These are phyloP conservation scores for Ogataea wickerhamii DNA, from an alignment of 805 yeast species.

Conservation along the genomic window DNA sequence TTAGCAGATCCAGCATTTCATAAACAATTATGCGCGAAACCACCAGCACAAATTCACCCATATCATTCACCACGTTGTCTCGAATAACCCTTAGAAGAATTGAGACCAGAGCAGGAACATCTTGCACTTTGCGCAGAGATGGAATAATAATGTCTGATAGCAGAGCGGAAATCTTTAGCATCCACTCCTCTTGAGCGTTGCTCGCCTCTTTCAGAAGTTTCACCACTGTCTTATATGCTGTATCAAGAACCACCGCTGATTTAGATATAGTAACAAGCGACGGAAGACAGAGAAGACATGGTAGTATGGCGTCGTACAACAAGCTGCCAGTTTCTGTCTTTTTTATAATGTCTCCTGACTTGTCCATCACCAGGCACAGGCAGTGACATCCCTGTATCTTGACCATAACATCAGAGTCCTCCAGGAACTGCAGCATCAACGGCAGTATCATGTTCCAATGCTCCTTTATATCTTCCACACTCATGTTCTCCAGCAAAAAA, in stretches of 20 bases:
- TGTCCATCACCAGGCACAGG: slow-evolving; percentile 9
- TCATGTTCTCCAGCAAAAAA: slow-evolving; percentile 8
- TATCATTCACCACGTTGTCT: slow-evolving; percentile 8
- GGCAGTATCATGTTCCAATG: slow-evolving; percentile 29
- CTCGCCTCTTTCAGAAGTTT: slow-evolving; percentile 12
- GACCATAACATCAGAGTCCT: slow-evolving; percentile 27
- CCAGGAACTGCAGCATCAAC: slow-evolving; percentile 24
- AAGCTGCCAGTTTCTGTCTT: slow-evolving; percentile 23
- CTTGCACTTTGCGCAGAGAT: slow-evolving; percentile 24
- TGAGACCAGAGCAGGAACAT: slow-evolving; percentile 20
- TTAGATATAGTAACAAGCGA: slow-evolving; percentile 25
- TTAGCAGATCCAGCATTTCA: slow-evolving; percentile 21
- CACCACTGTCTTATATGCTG: slow-evolving; percentile 23
- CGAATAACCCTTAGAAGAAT: slow-evolving; percentile 15
- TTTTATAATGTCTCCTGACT: slow-evolving; percentile 14
- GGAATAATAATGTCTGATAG: slow-evolving; percentile 28
- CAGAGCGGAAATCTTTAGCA: slow-evolving; percentile 17
- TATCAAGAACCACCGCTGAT: slow-evolving; percentile 18
- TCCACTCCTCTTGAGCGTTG: slow-evolving; percentile 6
- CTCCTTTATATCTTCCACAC: slow-evolving; percentile 10
- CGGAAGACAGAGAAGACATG: slow-evolving; percentile 30
- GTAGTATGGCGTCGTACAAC: slow-evolving; percentile 23
- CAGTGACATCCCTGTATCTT: slow-evolving; percentile 21
- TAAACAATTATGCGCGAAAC: slow-evolving; percentile 20
- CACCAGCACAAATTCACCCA: slow-evolving; percentile 20